phyloP scores from a whole-genome alignment of 352 stramenopile genomes.

The Globisporangium recalcitrans region DNA sequence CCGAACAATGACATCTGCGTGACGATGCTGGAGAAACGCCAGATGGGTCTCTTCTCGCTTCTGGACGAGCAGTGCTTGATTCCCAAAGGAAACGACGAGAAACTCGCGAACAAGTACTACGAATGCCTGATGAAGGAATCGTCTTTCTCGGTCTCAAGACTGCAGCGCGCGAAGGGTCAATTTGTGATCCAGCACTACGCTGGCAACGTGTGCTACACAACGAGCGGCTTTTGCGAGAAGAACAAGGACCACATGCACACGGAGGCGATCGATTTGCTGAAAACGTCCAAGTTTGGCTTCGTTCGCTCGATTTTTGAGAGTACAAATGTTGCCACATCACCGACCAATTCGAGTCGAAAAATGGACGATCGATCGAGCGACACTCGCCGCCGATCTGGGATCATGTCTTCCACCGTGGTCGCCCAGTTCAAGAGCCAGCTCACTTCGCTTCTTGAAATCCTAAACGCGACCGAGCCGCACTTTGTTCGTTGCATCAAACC shows the following conservation, averaged over 20 bases:
- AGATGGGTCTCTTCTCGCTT: slow-evolving; percentile 77
- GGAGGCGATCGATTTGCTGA: slow-evolving; percentile 67
- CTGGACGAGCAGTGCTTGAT: slow-evolving; percentile 86
- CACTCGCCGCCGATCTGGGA: slow-evolving; percentile 54
- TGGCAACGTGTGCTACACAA: slow-evolving; percentile 78
- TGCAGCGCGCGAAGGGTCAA: slow-evolving; percentile 73
- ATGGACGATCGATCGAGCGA: slow-evolving; percentile 24
- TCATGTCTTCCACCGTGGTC: slow-evolving; percentile 81
- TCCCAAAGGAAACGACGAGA: slow-evolving; percentile 74
- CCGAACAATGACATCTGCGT: slow-evolving; percentile 85
- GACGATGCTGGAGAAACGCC: slow-evolving; percentile 61
- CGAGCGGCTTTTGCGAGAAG: slow-evolving; percentile 81
- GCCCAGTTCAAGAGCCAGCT: slow-evolving; percentile 95
- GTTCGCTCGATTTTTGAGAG: slow-evolving; percentile 68
- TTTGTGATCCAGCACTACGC: slow-evolving; percentile 89
- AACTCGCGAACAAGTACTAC: slow-evolving; percentile 83
- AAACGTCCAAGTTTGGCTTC: slow-evolving; percentile 58
- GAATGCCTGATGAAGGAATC: slow-evolving; percentile 55
- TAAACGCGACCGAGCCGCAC: slow-evolving; percentile 93
- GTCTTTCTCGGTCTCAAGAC: slow-evolving; percentile 61
- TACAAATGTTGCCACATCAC: slow-evolving; percentile 20
- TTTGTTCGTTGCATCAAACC: slow-evolving; percentile 91
- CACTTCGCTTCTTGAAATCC: slow-evolving; percentile 86
- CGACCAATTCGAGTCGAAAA: slow-evolving; percentile 13
- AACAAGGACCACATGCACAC: slow-evolving; percentile 89